Evolutionary conservation across 768 basidiomycete genomes (phyloP).

Genomic region (Baorangia bicolor): DNA sequence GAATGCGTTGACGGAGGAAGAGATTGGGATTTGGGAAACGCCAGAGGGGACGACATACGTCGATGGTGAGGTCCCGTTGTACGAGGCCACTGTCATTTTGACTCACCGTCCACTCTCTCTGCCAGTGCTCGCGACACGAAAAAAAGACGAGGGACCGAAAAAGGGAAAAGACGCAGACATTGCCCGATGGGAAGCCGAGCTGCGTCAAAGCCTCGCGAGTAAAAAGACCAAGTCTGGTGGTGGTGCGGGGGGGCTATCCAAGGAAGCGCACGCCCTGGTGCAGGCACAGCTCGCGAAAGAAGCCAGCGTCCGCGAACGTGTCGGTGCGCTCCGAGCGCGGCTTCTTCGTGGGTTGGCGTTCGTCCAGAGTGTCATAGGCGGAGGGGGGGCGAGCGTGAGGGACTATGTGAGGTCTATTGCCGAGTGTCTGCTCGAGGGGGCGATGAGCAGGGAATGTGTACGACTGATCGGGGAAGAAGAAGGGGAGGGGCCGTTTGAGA

Average conservation of each 20-base stretch:
- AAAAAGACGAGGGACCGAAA: slow-evolving; percentile 45
- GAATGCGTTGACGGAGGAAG: slow-evolving; percentile 63
- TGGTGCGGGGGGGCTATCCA: slow-evolving; percentile 56
- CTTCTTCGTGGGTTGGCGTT: slow-evolving; percentile 69
- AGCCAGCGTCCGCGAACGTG: slow-evolving; percentile 57
- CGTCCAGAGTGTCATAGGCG: slow-evolving; percentile 57
- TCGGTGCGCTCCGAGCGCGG: slow-evolving; percentile 50
- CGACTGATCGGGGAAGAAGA: slow-evolving; percentile 57
- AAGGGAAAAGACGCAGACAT: slow-evolving; percentile 91
- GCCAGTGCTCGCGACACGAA: slow-evolving; percentile 63
- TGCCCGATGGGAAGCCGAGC: slow-evolving; percentile 92
- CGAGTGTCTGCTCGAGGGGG: slow-evolving; percentile 61
- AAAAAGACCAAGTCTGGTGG: slow-evolving; percentile 56
- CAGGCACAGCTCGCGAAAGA: slow-evolving; percentile 85
- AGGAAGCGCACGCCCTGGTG: slow-evolving; percentile 82
- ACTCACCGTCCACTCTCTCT: too few species aligned
- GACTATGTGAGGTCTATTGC: slow-evolving; percentile 58
- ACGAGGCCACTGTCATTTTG: neutral
- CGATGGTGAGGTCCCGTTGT: slow-evolving; percentile 54
- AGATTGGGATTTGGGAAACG: slow-evolving; percentile 83
- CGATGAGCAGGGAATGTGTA: slow-evolving; percentile 51
- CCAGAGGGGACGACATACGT: slow-evolving; percentile 78
- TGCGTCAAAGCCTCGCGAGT: slow-evolving; percentile 78
- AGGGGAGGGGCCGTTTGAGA: slow-evolving; percentile 49
- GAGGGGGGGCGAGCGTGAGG: slow-evolving; percentile 46